Base-by-base conservation (phyloP, 257 asterid species). In the Solanum clarkiae region DNA sequence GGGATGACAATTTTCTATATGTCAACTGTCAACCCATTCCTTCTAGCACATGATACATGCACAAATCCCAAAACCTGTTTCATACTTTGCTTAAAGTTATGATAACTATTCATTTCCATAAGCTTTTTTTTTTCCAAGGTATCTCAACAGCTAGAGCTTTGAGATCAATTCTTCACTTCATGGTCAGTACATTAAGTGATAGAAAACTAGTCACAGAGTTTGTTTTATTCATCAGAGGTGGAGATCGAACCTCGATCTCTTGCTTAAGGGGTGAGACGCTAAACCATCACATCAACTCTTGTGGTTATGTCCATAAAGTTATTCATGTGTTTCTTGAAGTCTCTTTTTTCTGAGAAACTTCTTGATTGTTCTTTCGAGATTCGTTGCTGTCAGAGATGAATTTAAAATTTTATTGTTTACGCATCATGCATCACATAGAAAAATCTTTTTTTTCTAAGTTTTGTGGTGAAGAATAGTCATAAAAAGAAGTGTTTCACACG, bases 321-420 rank as follows among this genome's bases (percentile, higher is more conserved):
- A 36, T 36, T 22, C 24, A 77, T 51, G 24, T 24, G 44, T 15
- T 49, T 49, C 10, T 44, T 22, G 45, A 24, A 6, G 22, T 22
- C 22, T 22, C 42, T n/a, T 13, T 42, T 11, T 9, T 18, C 44
- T 1, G 17, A 11, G 6, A 20, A 71, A 6, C 6, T 0, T 20
- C 17, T 5, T 36, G 8, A 24, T 68, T 16, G 22, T 32, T 16
- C 36, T 22, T 14, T 66, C 1, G 13, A 6, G 14, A 4, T 68
- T 15, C 1, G 11, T 18, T 11, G 4, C 4, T 16, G 3, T 14
- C 0, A 1, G 1, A 6, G 1, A 15, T 0, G 7, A 1, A 36
- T 32, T 16, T 0, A 8, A 0, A 32, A 68, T 16, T 68, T 68
- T 4, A 66, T 8, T 63, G 1, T 63, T 17, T 24, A 22, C 12